Base-by-base conservation (phyloP, 768 basidiomycete species). In the Terana coerulea region DNA sequence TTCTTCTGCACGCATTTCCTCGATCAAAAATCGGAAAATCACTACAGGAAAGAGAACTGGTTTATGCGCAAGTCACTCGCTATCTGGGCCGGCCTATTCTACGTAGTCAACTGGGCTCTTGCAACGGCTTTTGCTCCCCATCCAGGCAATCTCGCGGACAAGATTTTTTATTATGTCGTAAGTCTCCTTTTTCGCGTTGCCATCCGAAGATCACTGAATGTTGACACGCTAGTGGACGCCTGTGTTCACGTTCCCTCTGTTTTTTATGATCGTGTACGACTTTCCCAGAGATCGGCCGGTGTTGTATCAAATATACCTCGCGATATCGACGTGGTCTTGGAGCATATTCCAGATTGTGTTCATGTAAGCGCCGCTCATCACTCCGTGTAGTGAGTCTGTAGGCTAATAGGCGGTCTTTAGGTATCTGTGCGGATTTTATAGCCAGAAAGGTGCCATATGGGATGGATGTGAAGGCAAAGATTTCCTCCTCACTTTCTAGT, bases 61-160 rank as follows among this genome's bases (percentile, higher is more conserved):
- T 86, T 81, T 59, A 72, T 81, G 22, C 77, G 77, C 54, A 89
- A 88, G 72, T 71, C 75, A 0, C 68, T 87, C 29, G 84, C 84
- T 17, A 55, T 84, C 8, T 84, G 81, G 77, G 80, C 83, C 5
- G 72, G 80, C 9, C 51, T 78, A 8, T 91, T 86, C 74, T 72
- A 86, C 35, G 70, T 87, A 46, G 57, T 79, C 28, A 88, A 84
- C 59, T 91, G 89, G 87, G 71, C 79, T 17, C 73, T 88, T 34
- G 84, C 76, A 4, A 72, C 74, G 25, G 70, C 73, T 10, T 79
- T 84, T 57, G 70, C 79, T 17, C 70, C 77, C 6, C 64, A 62
- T 24, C 76, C 77, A 11, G 54, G 69, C 12, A 68, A 65, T 15
- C 58, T 77, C 4, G 65, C 77, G 31, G 86, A 91, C 65, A 75